These are phyloP conservation scores for Pestalotiopsis fici DNA, from an alignment of 2,329 filamentous ascomycete species.

Conservation along the genomic window DNA sequence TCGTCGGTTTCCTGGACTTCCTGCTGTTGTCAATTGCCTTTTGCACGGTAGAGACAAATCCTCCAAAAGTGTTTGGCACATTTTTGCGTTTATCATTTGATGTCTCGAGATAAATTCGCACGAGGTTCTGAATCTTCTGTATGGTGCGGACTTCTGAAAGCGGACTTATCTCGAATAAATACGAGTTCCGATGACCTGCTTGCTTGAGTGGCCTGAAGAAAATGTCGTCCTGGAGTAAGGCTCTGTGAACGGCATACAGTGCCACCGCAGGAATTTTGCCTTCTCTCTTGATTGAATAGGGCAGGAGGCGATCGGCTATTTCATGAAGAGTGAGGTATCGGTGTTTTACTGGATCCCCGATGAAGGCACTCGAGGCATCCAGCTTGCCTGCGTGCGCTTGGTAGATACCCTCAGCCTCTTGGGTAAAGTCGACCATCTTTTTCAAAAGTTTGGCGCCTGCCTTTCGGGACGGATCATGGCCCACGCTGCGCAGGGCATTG, in stretches of 20 bases:
- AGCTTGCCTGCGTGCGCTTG: constrained; percentile 49
- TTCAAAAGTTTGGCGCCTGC: constrained; percentile 43
- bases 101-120: constrained; percentile 55
- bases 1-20: constrained; percentile 46
- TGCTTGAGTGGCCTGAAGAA: constrained; percentile 58
- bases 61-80: constrained; percentile 25
- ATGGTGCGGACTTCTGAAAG: constrained; percentile 54
- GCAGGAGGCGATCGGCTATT: constrained; percentile 47
- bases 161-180: constrained; percentile 63
- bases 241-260: constrained; percentile 71
- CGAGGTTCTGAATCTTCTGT: constrained; percentile 48
- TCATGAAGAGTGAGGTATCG: constrained; percentile 52
- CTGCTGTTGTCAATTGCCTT: constrained; percentile 53
- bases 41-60: constrained; percentile 53
- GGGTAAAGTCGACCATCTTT: constrained; percentile 48
- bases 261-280: constrained; percentile 45
- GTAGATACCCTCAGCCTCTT: constrained; percentile 43
- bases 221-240: constrained; percentile 60
- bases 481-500: constrained; percentile 38
- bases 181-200: constrained; percentile 50
- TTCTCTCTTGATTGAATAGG: constrained; percentile 32
- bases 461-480: constrained; percentile 41
- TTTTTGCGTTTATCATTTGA: background rate
- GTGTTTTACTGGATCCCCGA: constrained; percentile 37
- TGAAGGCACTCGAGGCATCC: constrained; percentile 42